Evolutionary conservation across 805 yeast species (phyloP).

Genomic region (Teunomyces atbi): DNA sequence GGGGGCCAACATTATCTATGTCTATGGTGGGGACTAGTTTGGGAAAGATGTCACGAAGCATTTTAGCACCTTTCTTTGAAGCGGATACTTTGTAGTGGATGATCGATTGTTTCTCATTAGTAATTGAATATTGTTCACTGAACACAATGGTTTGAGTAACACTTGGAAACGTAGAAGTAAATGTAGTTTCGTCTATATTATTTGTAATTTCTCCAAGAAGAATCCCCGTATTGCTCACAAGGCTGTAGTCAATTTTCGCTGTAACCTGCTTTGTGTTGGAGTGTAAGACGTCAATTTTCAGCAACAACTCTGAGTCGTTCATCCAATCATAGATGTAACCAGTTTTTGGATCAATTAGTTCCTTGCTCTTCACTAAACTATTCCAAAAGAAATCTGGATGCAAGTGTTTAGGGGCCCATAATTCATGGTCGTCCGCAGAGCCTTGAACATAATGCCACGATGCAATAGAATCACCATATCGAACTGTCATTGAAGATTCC

Average conservation of each 20-base stretch:
- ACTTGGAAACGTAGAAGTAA: slow-evolving; percentile 1
- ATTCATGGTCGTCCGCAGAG: slow-evolving; percentile 91
- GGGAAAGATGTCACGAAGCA: slow-evolving; percentile 49
- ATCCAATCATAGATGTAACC: slow-evolving; percentile 21
- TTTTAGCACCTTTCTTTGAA: slow-evolving; percentile 67
- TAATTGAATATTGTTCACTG: slow-evolving; percentile 16
- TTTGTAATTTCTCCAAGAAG: slow-evolving; percentile 23
- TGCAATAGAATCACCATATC: slow-evolving; percentile 5
- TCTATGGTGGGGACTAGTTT: slow-evolving; percentile 30
- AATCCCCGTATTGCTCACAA: slow-evolving; percentile 22
- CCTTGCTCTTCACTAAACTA: slow-evolving; percentile 11
- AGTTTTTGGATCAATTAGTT: slow-evolving; percentile 20
- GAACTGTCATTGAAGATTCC: slow-evolving; percentile 1
- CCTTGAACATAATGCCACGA: slow-evolving; percentile 72
- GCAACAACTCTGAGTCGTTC: slow-evolving; percentile 21
- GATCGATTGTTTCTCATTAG: slow-evolving; percentile 10
- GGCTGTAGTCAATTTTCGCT: neutral
- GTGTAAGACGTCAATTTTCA: slow-evolving; percentile 14
- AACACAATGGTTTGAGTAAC: slow-evolving; percentile 22
- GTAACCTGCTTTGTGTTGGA: neutral
- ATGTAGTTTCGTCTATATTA: slow-evolving; percentile 11
- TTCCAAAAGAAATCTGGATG: slow-evolving; percentile 60
- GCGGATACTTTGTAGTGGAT: slow-evolving; percentile 21
- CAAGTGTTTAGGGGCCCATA: slow-evolving; percentile 60
- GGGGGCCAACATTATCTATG: slow-evolving; percentile 5